Evolutionary conservation across 192 early-diverging fungal genomes (phyloP), one percentile per base, ranked within the genome.

Genomic region (Podila verticillata): DNA sequence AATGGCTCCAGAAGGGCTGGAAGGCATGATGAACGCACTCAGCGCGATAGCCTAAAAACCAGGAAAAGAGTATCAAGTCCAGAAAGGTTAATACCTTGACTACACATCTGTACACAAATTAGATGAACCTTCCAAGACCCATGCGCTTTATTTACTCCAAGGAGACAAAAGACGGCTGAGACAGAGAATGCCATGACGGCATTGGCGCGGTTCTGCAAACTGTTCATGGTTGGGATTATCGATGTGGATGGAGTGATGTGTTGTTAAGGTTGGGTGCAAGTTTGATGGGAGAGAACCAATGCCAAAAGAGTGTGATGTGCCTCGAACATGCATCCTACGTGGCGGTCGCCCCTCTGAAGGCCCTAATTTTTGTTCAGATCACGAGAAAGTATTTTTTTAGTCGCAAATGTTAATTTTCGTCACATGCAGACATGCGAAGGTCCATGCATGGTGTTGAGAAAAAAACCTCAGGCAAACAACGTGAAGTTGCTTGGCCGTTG

Each of bases 171-270:
- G 70, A 86, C 70, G 51, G 90, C 91, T 17, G 89, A 86, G 61
- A 90, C 66, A 60, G 88, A 85, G 82, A 89, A 89, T 19, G 91
- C 87, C 26, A 87, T 66, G 7, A 90, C 86, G 48, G 88, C 81
- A 69, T 90, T 92, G 59, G 74, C 82, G 26, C 91, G 84, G 68
- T 86, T 83, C 47, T 81, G 68, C 15, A 82, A 56, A 36, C 66
- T 83, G 68, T 86, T 84, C 85, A 86, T 86, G 49, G 62, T 26
- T 17, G 39, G 65, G 29, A 9, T 3, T 12, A 28, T 9, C 26
- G 30, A 28, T 26, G n/a, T 9, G 28, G 57, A 28, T 30, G n/a
- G 29, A 30, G 5, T n/a, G 3, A 29, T 15, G 4, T 5, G 17
- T 32, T 44, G 39, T 44, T 44, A 44, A 44, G 13, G 39, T 44